Percentiles rank a stretch among this genome's conserved stretches.
These are phyloP conservation scores for Monilinia polystroma DNA, from an alignment of 2,329 filamentous ascomycete species.

Conservation along the genomic window DNA sequence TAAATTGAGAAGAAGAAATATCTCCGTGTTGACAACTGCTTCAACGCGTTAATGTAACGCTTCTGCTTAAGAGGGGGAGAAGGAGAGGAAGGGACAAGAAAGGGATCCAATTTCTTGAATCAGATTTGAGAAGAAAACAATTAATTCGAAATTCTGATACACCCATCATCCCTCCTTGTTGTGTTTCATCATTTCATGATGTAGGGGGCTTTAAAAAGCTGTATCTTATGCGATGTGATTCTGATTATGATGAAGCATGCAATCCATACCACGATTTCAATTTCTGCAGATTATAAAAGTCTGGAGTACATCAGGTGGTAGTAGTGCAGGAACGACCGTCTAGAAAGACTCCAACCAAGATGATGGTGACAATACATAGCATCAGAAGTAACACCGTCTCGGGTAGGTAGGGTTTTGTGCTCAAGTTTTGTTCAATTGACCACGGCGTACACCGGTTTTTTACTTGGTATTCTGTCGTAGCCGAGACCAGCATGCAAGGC, in stretches of 20 bases:
- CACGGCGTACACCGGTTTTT: conserved; percentile 4
- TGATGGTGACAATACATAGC: conserved; percentile 17
- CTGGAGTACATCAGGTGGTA: conserved; percentile 21
- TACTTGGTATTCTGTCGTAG: conserved; percentile 1
- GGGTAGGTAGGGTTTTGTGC: conserved; percentile 14
- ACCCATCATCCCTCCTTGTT: neutral
- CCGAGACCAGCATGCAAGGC: conserved; percentile 20
- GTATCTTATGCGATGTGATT: conserved; percentile 11
- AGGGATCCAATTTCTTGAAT: neutral
- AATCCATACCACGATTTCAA: conserved; percentile 23
- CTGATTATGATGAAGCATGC: conserved; percentile 23
- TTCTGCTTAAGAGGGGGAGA: neutral
- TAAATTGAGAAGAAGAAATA: neutral
- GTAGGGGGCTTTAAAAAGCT: neutral
- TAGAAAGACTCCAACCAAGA: conserved; percentile 22
- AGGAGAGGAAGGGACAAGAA: no score
- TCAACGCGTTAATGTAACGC: conserved; percentile 13
- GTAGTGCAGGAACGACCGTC: conserved; percentile 21
- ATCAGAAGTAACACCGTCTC: conserved; percentile 19
- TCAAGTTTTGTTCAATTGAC: conserved; percentile 9
- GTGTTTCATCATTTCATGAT: conserved; percentile 6
- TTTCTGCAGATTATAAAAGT: conserved; percentile 18
- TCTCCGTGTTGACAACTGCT: conserved; percentile 1
- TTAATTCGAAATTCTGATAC: conserved; percentile 4
- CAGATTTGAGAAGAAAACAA: neutral